Percentiles rank a stretch among this genome's conserved stretches.
Conservation (phyloP, 805 yeast species). For the Pichia gijzeniarum region DNA sequence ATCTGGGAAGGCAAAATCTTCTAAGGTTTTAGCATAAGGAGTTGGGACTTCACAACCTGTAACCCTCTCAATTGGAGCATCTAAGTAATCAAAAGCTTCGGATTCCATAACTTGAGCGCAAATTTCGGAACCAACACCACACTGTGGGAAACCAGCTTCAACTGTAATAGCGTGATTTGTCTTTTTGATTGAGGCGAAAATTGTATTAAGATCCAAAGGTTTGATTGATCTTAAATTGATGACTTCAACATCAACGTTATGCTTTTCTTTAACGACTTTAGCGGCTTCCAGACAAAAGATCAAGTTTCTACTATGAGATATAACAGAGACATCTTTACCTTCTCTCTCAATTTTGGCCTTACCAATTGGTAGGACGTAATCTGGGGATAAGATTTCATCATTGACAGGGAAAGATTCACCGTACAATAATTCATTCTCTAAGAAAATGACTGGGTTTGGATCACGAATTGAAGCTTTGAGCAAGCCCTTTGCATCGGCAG, state of each 20-base stretch:
- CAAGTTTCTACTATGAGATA: constrained; percentile 90
- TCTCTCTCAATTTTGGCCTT: constrained; percentile 91
- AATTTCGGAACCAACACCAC: constrained; percentile 98
- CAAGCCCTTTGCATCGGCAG: constrained; percentile 95
- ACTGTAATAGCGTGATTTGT: constrained; percentile 94
- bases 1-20: constrained; percentile 99
- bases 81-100: constrained; percentile 96
- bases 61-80: constrained; percentile 97
- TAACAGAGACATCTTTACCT: constrained; percentile 86
- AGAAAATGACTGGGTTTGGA: constrained; percentile 94
- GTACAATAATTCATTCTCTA: constrained; percentile 93
- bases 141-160: constrained; percentile 97
- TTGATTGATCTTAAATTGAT: constrained; percentile 93
- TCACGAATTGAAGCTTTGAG: constrained; percentile 96
- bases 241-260: constrained; percentile 89
- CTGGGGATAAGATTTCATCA: constrained; percentile 84
- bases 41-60: constrained; percentile 99
- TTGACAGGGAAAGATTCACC: constrained; percentile 86
- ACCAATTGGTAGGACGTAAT: constrained; percentile 88
- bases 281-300: constrained; percentile 87
- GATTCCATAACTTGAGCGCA: constrained; percentile 97
- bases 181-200: constrained; percentile 85
- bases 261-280: constrained; percentile 70
- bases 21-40: constrained; percentile 93
- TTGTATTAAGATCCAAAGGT: constrained; percentile 88